phyloP scores from a whole-genome alignment of 2,329 filamentous ascomycete genomes.

The Lizonia empirigonia region DNA sequence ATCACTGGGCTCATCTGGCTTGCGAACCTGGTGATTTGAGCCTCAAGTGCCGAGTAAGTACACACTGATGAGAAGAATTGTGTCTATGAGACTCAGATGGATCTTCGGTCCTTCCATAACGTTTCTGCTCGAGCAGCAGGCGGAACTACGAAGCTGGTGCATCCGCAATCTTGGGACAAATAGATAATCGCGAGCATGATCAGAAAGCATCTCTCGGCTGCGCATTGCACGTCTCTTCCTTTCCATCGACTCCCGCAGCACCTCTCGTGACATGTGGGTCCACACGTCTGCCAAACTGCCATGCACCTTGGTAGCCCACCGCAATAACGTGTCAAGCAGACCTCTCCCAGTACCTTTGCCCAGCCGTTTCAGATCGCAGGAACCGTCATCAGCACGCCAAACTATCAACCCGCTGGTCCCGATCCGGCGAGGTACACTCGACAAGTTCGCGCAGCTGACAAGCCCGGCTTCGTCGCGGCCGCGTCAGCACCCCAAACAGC shows the following conservation, averaged over 20 bases:
- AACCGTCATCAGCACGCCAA: background rate
- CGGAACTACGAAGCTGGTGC: background rate
- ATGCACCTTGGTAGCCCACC: background rate
- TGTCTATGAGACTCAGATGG: background rate
- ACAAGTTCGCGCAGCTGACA: slow-evolving; percentile 1
- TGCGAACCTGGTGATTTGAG: background rate
- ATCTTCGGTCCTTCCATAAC: background rate
- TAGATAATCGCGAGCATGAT: background rate
- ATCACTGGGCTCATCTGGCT: slow-evolving; percentile 3
- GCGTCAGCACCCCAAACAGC: slow-evolving; percentile 1
- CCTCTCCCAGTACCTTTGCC: background rate
- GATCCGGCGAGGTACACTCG: background rate
- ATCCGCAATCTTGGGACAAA: background rate
- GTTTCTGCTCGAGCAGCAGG: slow-evolving; percentile 1
- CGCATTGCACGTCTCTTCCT: background rate
- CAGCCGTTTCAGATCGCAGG: background rate
- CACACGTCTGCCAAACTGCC: slow-evolving; percentile 3
- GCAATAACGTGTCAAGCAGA: too few relatives aligned
- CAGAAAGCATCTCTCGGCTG: background rate
- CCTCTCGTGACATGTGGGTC: background rate
- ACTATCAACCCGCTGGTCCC: background rate
- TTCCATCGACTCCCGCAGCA: background rate
- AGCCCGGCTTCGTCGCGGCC: background rate
- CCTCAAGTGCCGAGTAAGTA: too few relatives aligned
- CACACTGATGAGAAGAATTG: background rate